Base-by-base conservation (phyloP, 768 basidiomycete species). In the Megacollybia marginata region DNA sequence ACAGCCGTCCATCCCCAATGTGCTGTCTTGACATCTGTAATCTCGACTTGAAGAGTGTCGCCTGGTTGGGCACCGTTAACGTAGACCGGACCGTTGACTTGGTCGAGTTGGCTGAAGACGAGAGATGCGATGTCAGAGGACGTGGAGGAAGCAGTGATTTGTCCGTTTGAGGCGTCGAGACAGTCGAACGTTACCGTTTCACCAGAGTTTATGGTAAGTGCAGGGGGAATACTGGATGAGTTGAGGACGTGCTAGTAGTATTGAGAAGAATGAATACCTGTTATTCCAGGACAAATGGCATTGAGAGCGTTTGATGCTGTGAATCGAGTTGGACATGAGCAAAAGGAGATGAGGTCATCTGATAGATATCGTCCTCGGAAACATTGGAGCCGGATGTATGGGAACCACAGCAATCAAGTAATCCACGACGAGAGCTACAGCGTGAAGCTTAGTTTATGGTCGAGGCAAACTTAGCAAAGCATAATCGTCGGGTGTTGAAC, bases 1-100 rank as follows among this genome's bases (percentile, higher is more conserved):
- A 77, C 51, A 3, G 68, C 79, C 0, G 80, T 78, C 80, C 81
- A 84, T 45, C 80, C 81, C 81, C 81, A 83, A 8, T 73, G 66
- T 9, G 77, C 79, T 0, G 76, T 69, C 44, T 68, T 64, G 12
- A 82, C 62, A n/a, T 68, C 64, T 35, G 82, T 63, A 45, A 83
- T 70, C 50, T 83, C 80, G 44, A 84, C 67, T 59, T 79, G 75
- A 36, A 83, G 72, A 1, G 76, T 78, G 57, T 83, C 80, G 19
- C 81, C 80, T 2, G 78, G 74, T 15, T 52, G 40, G 4, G 82
- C 82, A 47, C 65, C 70, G 33, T 74, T 65, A 50, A 84, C 66
- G 59, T 68, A 78, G 23, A 81, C 68, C 0, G 80, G 82, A 2
- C 81, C 82, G 56, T 75, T 79, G 45, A 83, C 79, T 66, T 79